phyloP scores from a whole-genome alignment of 352 stramenopile species.

The Globisporangium orthogonon region DNA sequence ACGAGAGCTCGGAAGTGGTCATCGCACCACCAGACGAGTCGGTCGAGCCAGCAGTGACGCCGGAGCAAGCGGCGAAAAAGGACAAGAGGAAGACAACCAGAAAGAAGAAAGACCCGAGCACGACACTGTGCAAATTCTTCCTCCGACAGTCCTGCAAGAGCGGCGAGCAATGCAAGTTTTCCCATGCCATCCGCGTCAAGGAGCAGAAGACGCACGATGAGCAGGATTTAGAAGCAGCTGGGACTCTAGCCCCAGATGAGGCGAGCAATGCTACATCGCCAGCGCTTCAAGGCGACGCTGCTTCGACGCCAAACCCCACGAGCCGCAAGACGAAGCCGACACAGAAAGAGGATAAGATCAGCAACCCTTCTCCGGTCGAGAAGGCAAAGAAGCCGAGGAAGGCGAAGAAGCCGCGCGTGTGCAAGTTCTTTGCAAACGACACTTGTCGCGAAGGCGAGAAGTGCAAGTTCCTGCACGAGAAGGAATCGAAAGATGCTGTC shows the following conservation, averaged over 20 bases:
- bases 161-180: slow-evolving; percentile 62
- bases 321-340: neutral
- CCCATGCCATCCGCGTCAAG: slow-evolving; percentile 19
- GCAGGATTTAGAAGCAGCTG: neutral
- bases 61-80: neutral
- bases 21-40: neutral
- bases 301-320: neutral
- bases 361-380: neutral
- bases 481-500: neutral
- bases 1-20: neutral
- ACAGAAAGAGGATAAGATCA: slow-evolving; percentile 7
- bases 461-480: slow-evolving; percentile 19
- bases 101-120: slow-evolving; percentile 9
- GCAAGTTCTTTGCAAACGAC: slow-evolving; percentile 43
- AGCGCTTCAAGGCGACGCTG: neutral
- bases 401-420: slow-evolving; percentile 13
- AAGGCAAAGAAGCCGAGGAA: slow-evolving; percentile 7
- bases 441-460: slow-evolving; percentile 41
- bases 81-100: slow-evolving; percentile 1
- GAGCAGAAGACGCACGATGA: neutral
- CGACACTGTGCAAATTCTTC: slow-evolving; percentile 42
- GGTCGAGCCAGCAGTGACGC: neutral
- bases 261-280: neutral
- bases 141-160: slow-evolving; percentile 47
- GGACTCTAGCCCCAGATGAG: too few species aligned